Evolutionary conservation across 208 protist species (phyloP).

Genomic region (Leishmania major): DNA sequence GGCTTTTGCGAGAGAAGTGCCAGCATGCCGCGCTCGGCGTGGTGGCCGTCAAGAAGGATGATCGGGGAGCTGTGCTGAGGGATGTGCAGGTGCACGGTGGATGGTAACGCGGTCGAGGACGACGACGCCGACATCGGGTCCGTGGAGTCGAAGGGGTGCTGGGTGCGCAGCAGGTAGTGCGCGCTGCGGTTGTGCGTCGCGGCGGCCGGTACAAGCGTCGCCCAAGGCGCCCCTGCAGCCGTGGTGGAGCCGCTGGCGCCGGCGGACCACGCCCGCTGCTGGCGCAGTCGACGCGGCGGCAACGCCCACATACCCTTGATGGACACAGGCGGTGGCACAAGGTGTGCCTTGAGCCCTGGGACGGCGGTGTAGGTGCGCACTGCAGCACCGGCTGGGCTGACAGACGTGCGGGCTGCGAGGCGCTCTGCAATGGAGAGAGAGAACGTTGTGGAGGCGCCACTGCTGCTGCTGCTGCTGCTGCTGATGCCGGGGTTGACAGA

Average conservation of each 20-base stretch:
- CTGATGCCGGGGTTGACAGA: constrained; percentile 4
- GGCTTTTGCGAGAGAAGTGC: constrained; percentile 48
- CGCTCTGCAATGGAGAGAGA: constrained; percentile 22
- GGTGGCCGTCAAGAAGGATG: constrained; percentile 53
- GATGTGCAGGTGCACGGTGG: constrained; percentile 33
- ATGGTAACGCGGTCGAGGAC: not conserved
- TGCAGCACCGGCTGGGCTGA: constrained; percentile 10
- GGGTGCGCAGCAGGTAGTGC: constrained; percentile 22
- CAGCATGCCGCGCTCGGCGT: constrained; percentile 57
- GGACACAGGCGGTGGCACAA: constrained; percentile 42
- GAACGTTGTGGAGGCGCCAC: not conserved
- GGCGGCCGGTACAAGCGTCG: constrained; percentile 23
- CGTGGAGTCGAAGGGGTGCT: constrained; percentile 7
- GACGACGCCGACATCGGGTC: constrained; percentile 1
- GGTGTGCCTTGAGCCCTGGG: constrained; percentile 53
- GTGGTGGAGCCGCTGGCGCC: too few species aligned
- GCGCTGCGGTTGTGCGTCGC: constrained; percentile 34
- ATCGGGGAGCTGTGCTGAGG: constrained; percentile 65
- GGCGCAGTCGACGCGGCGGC: constrained; percentile 36
- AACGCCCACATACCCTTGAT: constrained; percentile 66
- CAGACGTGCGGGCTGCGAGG: constrained; percentile 21
- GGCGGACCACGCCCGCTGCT: not conserved
- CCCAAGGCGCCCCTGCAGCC: too few species aligned
- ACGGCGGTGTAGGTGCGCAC: constrained; percentile 60
- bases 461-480: not conserved